Conservation (phyloP, 2,329 filamentous ascomycete genomes). For the Penicillium sp. region DNA sequence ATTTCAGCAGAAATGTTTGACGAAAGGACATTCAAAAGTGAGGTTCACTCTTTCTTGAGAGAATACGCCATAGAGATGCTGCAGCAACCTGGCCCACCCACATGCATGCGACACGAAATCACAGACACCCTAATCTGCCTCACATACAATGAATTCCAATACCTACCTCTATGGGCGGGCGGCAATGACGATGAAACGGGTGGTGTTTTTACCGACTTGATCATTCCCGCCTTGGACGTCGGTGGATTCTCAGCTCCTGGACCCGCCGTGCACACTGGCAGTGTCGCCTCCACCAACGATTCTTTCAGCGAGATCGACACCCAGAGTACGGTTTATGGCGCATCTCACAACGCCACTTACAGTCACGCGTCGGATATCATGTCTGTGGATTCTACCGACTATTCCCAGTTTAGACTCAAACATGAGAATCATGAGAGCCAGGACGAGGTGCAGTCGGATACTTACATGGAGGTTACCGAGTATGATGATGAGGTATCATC, state of each 20-base stretch:
- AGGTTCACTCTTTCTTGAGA: slow-evolving; percentile 21
- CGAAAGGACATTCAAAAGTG: slow-evolving; percentile 13
- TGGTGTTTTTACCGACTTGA: slow-evolving; percentile 47
- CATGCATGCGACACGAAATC: slow-evolving; percentile 18
- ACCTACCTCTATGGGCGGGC: slow-evolving; percentile 65
- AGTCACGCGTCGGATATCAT: slow-evolving; percentile 30
- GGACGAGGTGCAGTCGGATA: background rate
- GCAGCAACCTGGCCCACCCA: slow-evolving; percentile 1
- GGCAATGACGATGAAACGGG: slow-evolving; percentile 55
- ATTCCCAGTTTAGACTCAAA: background rate
- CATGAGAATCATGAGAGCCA: background rate
- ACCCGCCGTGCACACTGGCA: slow-evolving; percentile 34
- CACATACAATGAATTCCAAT: slow-evolving; percentile 59
- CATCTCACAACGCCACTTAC: slow-evolving; percentile 38
- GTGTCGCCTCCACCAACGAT: slow-evolving; percentile 23
- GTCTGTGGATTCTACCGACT: slow-evolving; percentile 23
- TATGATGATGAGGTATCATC: background rate
- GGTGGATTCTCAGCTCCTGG: slow-evolving; percentile 41
- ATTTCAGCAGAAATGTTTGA: background rate
- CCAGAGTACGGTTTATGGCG: slow-evolving; percentile 37
- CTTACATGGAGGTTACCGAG: background rate
- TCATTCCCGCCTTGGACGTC: slow-evolving; percentile 34
- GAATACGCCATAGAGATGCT: slow-evolving; percentile 22
- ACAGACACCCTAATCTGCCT: slow-evolving; percentile 54
- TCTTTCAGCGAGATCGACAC: slow-evolving; percentile 31